Base-by-base conservation (phyloP, 352 stramenopile species). In the Pythium brachiatum region DNA sequence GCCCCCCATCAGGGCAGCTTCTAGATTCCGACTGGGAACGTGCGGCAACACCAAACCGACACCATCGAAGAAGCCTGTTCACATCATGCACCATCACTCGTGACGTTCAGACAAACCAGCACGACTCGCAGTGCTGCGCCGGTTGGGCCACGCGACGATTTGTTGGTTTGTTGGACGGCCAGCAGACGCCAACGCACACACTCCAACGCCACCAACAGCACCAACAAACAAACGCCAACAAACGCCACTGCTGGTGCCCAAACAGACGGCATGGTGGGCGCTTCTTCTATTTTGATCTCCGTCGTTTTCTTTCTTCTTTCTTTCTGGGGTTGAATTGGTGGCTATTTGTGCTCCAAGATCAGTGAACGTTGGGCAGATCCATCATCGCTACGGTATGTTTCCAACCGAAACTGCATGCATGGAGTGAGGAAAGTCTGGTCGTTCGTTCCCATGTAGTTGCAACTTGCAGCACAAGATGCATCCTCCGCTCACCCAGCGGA, bases 231-330 rank as follows among this genome's bases (percentile, higher is more conserved):
- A 46, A 47, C 32, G 16, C 55, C 8, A 52, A 23, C 34, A 31
- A 31, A n/a, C 11, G 25, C 15, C 20, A 18, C 25, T 0, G 11
- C 8, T 23, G n/a, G n/a, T n/a, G n/a, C 29, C 5, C 41, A 29
- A 62, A 63, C 44, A 48, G 46, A 16, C 50, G 29, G 44, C 26
- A 13, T 29, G n/a, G n/a, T 15, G 7, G 8, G 2, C 9, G 7
- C 12, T 60, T 56, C 48, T 68, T 68, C 62, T 68, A 64, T 69
- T 64, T 64, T 36, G 55, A 68, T 53, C 43, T 36, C 46, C 36
- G 12, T n/a, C n/a, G n/a, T n/a, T n/a, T 34, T 12, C 52, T 55
- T 50, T 27, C 13, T 57, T n/a, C 11, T 46, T 58, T 63, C 62
- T 31, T 69, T 69, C 62, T 39, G 55, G 31, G 59, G 47, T 60